These are phyloP conservation scores for Hypoxylon fuscum DNA, from an alignment of 495 filamentous ascomycete species.

Conservation along the genomic window DNA sequence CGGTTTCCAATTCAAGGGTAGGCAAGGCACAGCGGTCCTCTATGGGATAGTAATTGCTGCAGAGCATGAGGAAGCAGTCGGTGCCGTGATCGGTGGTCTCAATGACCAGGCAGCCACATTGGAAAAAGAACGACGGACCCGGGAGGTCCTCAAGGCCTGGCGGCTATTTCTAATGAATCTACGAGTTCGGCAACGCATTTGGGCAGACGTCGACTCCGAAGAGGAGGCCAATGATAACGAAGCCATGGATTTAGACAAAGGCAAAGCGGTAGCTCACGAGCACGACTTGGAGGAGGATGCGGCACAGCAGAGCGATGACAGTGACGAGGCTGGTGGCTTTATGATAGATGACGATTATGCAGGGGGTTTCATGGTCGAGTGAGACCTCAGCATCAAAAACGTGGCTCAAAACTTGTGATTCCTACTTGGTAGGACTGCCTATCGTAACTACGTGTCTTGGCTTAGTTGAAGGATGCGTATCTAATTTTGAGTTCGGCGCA, in stretches of 20 bases:
- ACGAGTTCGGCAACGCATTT: constrained; percentile 80
- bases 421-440: no score
- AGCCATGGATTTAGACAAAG: constrained; percentile 24
- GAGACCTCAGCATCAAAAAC: no score
- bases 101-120: constrained; percentile 66
- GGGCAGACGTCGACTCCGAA: constrained; percentile 56
- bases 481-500: not conserved
- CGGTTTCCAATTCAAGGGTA: constrained; percentile 85
- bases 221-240: constrained; percentile 33
- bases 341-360: constrained; percentile 43
- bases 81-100: constrained; percentile 71
- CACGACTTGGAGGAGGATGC: constrained; percentile 20
- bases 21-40: constrained; percentile 81
- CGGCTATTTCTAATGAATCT: constrained; percentile 76
- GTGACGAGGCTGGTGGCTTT: constrained; percentile 47
- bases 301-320: constrained; percentile 26
- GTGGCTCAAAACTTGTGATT: no score
- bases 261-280: constrained; percentile 21
- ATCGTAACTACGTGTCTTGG: not conserved
- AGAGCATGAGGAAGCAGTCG: constrained; percentile 75
- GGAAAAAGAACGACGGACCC: constrained; percentile 63
- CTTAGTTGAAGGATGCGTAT: not conserved
- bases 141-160: constrained; percentile 75
- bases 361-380: constrained; percentile 42
- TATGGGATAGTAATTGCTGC: constrained; percentile 77